Evolutionary conservation across 108 stramenopile genomes (phyloP).

Genomic region (Conticribra weissflogii): DNA sequence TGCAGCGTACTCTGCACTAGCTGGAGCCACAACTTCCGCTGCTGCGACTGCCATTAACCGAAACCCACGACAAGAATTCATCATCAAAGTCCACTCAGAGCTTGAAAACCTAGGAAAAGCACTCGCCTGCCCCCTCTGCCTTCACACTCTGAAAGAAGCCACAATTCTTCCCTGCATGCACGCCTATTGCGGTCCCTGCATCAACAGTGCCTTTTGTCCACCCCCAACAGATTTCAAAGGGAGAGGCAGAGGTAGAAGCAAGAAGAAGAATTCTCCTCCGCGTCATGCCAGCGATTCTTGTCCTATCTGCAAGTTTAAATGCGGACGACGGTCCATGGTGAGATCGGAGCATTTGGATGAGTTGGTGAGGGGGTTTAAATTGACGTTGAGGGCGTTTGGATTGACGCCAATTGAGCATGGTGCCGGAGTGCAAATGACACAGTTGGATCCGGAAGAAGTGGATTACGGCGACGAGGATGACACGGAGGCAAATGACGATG

Average conservation of each 20-base stretch:
- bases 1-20: background rate
- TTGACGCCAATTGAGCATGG: background rate
- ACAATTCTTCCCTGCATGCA: background rate
- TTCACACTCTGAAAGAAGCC: background rate
- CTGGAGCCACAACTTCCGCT: background rate
- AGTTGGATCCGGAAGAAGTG: background rate
- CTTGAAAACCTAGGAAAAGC: background rate
- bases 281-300: background rate
- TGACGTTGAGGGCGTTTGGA: background rate
- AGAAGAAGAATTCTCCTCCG: background rate
- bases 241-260: background rate
- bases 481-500: background rate
- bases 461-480: background rate
- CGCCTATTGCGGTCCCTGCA: background rate
- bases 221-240: background rate
- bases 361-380: background rate
- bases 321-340: background rate
- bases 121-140: background rate
- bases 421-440: background rate
- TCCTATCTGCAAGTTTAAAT: background rate
- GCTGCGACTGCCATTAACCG: background rate
- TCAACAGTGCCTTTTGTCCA: background rate
- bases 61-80: background rate
- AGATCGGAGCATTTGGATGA: constrained; percentile 1
- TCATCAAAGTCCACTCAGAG: background rate